Evolutionary conservation across 805 yeast genomes (phyloP), one percentile per base, ranked within the genome.

Genomic region (Komagataella ulmi): DNA sequence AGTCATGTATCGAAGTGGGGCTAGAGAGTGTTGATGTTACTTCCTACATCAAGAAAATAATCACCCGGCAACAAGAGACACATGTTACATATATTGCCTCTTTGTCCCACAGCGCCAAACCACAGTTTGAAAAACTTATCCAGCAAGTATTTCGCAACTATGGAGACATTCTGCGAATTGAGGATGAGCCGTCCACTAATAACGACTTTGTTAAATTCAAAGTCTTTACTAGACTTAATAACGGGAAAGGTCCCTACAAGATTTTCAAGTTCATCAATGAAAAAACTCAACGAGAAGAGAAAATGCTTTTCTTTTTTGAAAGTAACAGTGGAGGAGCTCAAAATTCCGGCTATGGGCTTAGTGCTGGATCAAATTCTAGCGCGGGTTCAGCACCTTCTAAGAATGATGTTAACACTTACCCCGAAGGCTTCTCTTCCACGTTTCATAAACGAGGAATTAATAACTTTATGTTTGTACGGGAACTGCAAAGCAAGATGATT

Each of bases 401-500:
- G 45, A 21, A 56, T 17, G 65, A 62, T 36, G 57, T 65, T 8
- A 59, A 65, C 18, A 56, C 65, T 14, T 70, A 71, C 51, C 79
- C 79, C 1, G 77, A 74, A 55, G 78, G 79, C 0, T 74, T 73
- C 50, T 65, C 77, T 2, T 74, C 78, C 1, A 74, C 78, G 4
- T 74, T 74, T 57, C 75, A 74, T 57, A 65, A 70, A 48, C 59
- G 78, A 48, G 76, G 76, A 3, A 65, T 65, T n/a, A 74, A 73
- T 53, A 71, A 72, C 55, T 74, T 74, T 55, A 74, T 74, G 77
- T 74, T 74, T 62, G 76, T 74, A 3, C 62, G 78, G 53, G 79
- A 74, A 54, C 58, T 74, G 24, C 79, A 74, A 53, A 68, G 74
- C 40, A 74, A 74, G 54, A 64, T 73, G 57, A 68, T 72, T 17